Base-by-base conservation (phyloP, 805 yeast genomes). In the Metschnikowia picachoensis region DNA sequence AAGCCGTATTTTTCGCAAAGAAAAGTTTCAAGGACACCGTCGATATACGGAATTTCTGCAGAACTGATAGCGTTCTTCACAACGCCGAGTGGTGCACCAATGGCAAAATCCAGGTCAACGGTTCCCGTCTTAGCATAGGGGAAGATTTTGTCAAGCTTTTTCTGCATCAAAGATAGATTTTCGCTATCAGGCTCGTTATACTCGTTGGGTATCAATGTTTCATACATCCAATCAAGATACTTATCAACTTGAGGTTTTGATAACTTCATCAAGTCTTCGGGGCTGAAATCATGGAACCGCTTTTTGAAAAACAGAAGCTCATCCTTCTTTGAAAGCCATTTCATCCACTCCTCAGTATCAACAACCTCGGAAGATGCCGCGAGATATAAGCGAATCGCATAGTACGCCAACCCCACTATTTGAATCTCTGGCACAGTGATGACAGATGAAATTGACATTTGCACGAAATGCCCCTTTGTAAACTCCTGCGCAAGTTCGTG, bases 171-270 rank as follows among this genome's bases (percentile, higher is more conserved):
- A 2, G 66, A 53, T 8, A 62, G 50, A 11, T 20, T 35, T 9
- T 55, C 59, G 13, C 47, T 43, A 8, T 47, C 53, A 3, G 38
- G 49, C 8, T 52, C 53, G 28, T 58, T 53, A 27, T 52, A 53
- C 25, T 52, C 49, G 39, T 51, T 53, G 4, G 64, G 61, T 2
- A 68, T 52, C 12, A 70, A 41, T 33, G 60, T 60, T 9, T 68
- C 68, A 41, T 70, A 64, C 42, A 77, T 70, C 80, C 85, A 78
- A 17, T 72, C 65, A 27, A 82, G 59, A 59, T 80, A 85, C 27
- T 67, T 60, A 4, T 69, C 68, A 3, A 74, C 67, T 45, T 76
- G 67, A 2, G 57, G 55, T n/a, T 73, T 73, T 35, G 70, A 64
- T 84, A 88, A 80, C 12, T 62, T 59, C 10, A 71, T 41, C 3